phyloP scores from a whole-genome alignment of 2,329 filamentous ascomycete genomes.

The Fusarium pseudograminearum region DNA sequence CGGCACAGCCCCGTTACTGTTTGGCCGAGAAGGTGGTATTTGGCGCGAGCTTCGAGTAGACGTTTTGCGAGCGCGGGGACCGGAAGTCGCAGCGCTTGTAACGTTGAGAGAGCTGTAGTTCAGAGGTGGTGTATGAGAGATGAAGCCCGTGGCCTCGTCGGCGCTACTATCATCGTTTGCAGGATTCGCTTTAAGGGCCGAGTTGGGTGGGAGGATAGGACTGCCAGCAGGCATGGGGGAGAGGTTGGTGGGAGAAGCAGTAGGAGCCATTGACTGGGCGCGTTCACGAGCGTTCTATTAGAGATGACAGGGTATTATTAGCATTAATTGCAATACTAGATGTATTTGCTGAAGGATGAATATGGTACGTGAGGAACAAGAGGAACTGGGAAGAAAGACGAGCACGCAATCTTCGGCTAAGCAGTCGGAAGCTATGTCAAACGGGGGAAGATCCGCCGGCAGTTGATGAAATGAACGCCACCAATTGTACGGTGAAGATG shows the following conservation, averaged over 20 bases:
- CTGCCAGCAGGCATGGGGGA: slow-evolving; percentile 33
- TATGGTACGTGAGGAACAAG: not conserved
- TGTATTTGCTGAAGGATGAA: not conserved
- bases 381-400: slow-evolving; percentile 1
- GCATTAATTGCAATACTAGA: not conserved
- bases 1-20: slow-evolving; percentile 16
- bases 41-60: slow-evolving; percentile 20
- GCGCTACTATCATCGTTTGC: slow-evolving; percentile 43
- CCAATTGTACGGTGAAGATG: slow-evolving; percentile 7
- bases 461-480: slow-evolving; percentile 28
- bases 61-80: slow-evolving; percentile 31
- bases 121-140: slow-evolving; percentile 51
- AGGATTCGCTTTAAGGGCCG: slow-evolving; percentile 32
- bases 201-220: slow-evolving; percentile 35
- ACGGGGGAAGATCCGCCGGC: slow-evolving; percentile 23
- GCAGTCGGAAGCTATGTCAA: slow-evolving; percentile 38
- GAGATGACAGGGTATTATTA: slow-evolving; percentile 17
- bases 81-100: slow-evolving; percentile 29
- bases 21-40: slow-evolving; percentile 21
- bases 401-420: slow-evolving; percentile 38
- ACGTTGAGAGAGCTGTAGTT: slow-evolving; percentile 57
- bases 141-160: slow-evolving; percentile 59
- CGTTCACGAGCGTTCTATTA: slow-evolving; percentile 58
- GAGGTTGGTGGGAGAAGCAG: slow-evolving; percentile 24
- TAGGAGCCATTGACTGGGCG: slow-evolving; percentile 55